Evolutionary conservation across 306 rosid species (phyloP).

Genomic region (Vicia faba): DNA sequence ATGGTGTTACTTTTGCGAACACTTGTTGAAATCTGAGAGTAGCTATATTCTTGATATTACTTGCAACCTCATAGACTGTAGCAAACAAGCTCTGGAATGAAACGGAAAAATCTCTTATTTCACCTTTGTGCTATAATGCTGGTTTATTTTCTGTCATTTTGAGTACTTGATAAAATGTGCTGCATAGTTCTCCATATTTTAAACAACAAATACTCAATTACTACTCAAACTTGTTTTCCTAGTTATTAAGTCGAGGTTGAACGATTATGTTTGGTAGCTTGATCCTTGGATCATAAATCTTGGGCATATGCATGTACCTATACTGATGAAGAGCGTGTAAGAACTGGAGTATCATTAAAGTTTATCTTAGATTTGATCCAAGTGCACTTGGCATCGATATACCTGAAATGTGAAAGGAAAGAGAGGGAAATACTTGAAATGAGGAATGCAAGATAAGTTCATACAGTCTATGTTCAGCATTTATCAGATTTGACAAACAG

Average conservation of each 20-base stretch:
- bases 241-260: neutral
- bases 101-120: neutral
- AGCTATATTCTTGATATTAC: slow-evolving; percentile 22
- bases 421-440: neutral
- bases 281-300: slow-evolving; percentile 17
- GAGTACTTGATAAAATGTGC: slow-evolving; percentile 18
- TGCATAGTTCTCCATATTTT: slow-evolving; percentile 9
- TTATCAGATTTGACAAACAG: slow-evolving; percentile 31
- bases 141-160: slow-evolving; percentile 14
- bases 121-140: slow-evolving; percentile 9
- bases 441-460: slow-evolving; percentile 16
- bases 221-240: slow-evolving; percentile 12
- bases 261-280: slow-evolving; percentile 27
- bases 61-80: slow-evolving; percentile 23
- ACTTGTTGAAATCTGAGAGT: slow-evolving; percentile 1
- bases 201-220: slow-evolving; percentile 10
- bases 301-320: slow-evolving; percentile 9
- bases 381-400: slow-evolving; percentile 22
- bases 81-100: slow-evolving; percentile 9
- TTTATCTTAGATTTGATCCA: slow-evolving; percentile 24
- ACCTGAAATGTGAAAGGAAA: slow-evolving; percentile 17
- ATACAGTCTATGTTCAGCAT: slow-evolving; percentile 19
- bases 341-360: slow-evolving; percentile 20
- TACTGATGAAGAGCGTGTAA: slow-evolving; percentile 21
- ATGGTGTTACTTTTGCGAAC: slow-evolving; percentile 13